These are phyloP conservation scores for Verticillium klebahnii DNA, from an alignment of 2,329 filamentous ascomycete species.

Conservation along the genomic window DNA sequence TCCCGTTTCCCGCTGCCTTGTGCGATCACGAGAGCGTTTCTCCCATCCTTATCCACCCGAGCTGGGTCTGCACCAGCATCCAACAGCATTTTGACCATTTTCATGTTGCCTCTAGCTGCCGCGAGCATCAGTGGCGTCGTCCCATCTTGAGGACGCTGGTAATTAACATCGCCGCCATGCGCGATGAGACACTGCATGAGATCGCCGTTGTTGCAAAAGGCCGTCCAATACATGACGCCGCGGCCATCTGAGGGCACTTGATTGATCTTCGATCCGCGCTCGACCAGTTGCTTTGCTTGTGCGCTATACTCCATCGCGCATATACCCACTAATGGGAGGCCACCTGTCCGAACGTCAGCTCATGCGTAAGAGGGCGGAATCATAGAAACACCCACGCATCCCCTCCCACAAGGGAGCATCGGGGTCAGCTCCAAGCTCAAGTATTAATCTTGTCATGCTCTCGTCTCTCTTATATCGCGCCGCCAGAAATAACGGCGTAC, in stretches of 20 bases:
- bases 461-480: not conserved
- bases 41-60: not conserved
- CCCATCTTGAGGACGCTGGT: not conserved
- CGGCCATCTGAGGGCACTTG: not conserved
- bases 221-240: not conserved
- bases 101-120: not conserved
- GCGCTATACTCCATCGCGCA: not conserved
- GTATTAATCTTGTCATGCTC: not conserved
- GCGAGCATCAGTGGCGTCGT: not conserved
- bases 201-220: not conserved
- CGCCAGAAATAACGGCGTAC: not conserved
- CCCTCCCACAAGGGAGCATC: not conserved
- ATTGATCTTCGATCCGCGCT: not conserved
- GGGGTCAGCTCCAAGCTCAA: not conserved
- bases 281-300: not conserved
- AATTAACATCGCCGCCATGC: not conserved
- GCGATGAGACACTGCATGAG: not conserved
- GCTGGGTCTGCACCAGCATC: not conserved
- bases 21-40: not conserved
- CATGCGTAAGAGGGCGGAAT: not conserved
- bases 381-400: not conserved
- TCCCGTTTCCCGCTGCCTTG: not conserved
- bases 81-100: not conserved
- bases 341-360: not conserved
- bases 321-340: not conserved